Base-by-base conservation (phyloP, 148 eudicot genomes). In the Chenopodium berlandieri region DNA sequence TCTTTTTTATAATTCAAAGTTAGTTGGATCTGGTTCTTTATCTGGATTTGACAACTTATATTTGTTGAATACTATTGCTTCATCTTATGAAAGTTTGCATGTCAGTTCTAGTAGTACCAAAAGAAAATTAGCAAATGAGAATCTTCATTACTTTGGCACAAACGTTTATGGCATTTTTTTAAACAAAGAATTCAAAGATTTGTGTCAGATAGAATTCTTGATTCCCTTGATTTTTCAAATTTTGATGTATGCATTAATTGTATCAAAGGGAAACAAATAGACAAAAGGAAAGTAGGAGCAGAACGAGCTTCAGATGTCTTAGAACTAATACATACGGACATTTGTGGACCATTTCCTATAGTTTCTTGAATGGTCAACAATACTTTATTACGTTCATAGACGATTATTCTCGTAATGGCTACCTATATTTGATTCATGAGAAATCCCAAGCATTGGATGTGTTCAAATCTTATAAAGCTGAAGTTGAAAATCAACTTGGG, bases 281-380 rank as follows among this genome's bases (percentile, higher is more conserved):
- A 78, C 13, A 3, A 65, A 34, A 66, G 31, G 48, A 65, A 37
- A 65, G 16, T 67, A 66, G 23, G 62, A 25, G 73, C 73, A 16
- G 8, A 46, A 0, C 27, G 60, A 78, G 70, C 70, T 62, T 34
- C 79, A 4, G 19, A 77, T 20, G 70, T 63, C 79, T 63, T 77
- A 37, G 71, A 77, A 77, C 22, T 77, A 31, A 77, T 48, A 78
- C 44, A 37, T 47, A 78, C 27, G 9, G 40, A 78, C 19, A 78
- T 78, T 20, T 78, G 73, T 67, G 80, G 73, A 8, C 44, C 80
- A 78, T 78, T 78, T 31, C 80, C 73, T 78, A 67, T 17, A 2
- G 23, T 63, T 44, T 78, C 73, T 3, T 44, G 73, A 78, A 78
- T 78, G 80, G 62, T 65, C 80, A 78, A 47, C 17, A 48, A 27